Conservation (phyloP, 2,329 filamentous ascomycete species). For the Fusarium sp. region DNA sequence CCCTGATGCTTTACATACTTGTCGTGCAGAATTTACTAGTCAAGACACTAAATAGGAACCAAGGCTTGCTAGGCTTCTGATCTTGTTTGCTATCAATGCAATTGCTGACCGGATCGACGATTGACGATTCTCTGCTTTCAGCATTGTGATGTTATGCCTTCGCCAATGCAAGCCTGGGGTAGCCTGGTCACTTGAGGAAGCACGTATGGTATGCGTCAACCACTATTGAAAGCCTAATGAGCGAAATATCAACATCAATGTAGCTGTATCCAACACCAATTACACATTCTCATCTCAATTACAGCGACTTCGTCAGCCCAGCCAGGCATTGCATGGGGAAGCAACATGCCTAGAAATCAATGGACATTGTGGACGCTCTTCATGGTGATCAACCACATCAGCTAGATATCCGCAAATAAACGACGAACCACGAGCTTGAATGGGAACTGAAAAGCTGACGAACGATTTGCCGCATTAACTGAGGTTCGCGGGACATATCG, state of each 20-base stretch:
- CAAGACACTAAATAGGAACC: constrained; percentile 10
- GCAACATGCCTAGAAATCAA: background rate
- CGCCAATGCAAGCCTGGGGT: constrained; percentile 25
- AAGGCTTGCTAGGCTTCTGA: constrained; percentile 21
- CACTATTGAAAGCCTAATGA: background rate
- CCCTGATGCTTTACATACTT: constrained; percentile 21
- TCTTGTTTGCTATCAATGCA: constrained; percentile 9
- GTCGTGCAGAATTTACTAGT: constrained; percentile 31
- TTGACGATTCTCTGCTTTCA: constrained; percentile 11
- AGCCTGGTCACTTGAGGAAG: constrained; percentile 3
- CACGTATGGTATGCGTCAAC: constrained; percentile 15
- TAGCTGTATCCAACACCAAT: background rate
- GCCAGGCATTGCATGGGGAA: background rate
- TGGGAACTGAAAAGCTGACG: constrained; percentile 21
- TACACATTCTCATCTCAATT: background rate
- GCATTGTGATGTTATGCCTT: background rate
- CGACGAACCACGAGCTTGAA: constrained; percentile 17
- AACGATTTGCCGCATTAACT: constrained; percentile 37
- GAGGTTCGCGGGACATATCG: constrained; percentile 35
- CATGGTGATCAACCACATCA: constrained; percentile 15
- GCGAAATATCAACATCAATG: background rate
- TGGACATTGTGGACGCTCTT: constrained; percentile 1
- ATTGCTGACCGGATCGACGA: constrained; percentile 19
- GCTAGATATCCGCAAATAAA: constrained; percentile 5
- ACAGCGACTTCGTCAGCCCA: background rate